Conservation (phyloP, 306 rosid species). For the Parietaria judaica region DNA sequence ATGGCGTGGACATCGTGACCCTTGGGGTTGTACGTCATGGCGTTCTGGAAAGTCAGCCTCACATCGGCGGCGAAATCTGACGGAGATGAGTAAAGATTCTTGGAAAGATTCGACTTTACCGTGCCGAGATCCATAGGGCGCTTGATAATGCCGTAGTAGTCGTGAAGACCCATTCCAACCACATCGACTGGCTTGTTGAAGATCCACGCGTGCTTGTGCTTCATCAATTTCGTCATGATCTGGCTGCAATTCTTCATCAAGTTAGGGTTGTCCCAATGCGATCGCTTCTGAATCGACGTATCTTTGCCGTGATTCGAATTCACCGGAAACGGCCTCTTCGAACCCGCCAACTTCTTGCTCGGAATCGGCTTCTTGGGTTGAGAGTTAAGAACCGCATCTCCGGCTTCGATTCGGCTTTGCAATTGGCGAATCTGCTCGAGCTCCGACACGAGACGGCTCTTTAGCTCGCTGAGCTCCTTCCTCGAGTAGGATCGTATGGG, state of each 20-base stretch:
- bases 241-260: slow-evolving; percentile 58
- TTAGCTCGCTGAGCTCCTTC: slow-evolving; percentile 63
- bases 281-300: slow-evolving; percentile 33
- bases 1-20: slow-evolving; percentile 57
- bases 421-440: slow-evolving; percentile 69
- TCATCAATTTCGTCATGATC: slow-evolving; percentile 69
- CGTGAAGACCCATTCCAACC: slow-evolving; percentile 59
- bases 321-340: slow-evolving; percentile 52
- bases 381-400: slow-evolving; percentile 27
- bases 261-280: slow-evolving; percentile 39
- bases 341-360: slow-evolving; percentile 50
- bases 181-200: slow-evolving; percentile 72
- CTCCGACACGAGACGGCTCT: slow-evolving; percentile 40
- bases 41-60: slow-evolving; percentile 69
- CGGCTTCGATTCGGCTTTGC: slow-evolving; percentile 49
- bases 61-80: slow-evolving; percentile 64
- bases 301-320: slow-evolving; percentile 23
- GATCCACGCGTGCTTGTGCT: slow-evolving; percentile 65
- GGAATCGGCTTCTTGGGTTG: slow-evolving; percentile 36
- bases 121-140: slow-evolving; percentile 95
- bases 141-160: slow-evolving; percentile 70
- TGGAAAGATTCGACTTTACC: slow-evolving; percentile 46
- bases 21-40: slow-evolving; percentile 70
- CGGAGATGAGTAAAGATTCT: slow-evolving; percentile 40
- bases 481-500: slow-evolving; percentile 39